Evolutionary conservation across 495 filamentous ascomycete species (phyloP).

Genomic region (Apiosordaria backusii): DNA sequence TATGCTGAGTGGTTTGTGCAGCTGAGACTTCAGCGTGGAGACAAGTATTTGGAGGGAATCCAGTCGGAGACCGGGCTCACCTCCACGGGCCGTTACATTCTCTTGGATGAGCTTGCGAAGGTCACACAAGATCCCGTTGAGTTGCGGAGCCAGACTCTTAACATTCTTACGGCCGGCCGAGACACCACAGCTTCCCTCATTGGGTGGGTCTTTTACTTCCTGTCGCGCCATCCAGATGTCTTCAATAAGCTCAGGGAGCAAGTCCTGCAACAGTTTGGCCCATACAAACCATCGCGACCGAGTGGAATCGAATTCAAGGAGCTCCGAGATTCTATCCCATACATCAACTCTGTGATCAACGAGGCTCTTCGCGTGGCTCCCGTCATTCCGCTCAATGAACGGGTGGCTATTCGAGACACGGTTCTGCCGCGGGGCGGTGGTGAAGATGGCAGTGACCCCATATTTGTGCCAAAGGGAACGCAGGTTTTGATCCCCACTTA

Average conservation of each 20-base stretch:
- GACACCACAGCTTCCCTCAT: conserved; percentile 56
- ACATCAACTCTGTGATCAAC: conserved; percentile 48
- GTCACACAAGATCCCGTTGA: conserved; percentile 55
- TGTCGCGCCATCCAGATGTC: conserved; percentile 46
- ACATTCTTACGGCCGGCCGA: conserved; percentile 60
- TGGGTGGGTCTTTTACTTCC: conserved; percentile 53
- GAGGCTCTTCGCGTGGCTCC: conserved; percentile 41
- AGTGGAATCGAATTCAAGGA: conserved; percentile 33
- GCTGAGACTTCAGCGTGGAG: conserved; percentile 18
- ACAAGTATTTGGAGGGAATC: conserved; percentile 16
- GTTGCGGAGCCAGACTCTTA: conserved; percentile 60
- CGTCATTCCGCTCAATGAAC: conserved; percentile 41
- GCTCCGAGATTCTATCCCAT: conserved; percentile 40
- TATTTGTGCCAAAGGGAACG: conserved; percentile 32
- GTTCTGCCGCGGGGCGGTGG: conserved; percentile 48
- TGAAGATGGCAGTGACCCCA: conserved; percentile 15
- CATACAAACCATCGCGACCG: conserved; percentile 9
- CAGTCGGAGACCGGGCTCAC: background rate
- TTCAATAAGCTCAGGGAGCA: conserved; percentile 50
- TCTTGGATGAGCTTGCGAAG: conserved; percentile 61
- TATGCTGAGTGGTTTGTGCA: conserved; percentile 51
- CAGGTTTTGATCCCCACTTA: conserved; percentile 37
- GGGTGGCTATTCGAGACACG: conserved; percentile 44
- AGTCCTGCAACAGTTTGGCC: conserved; percentile 43
- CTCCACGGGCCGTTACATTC: conserved; percentile 48